A percentile compares a stretch with the other conserved stretches of the same genome.
Conservation (phyloP, 768 basidiomycete genomes). For the Tylopilus vinaceipallidus region DNA sequence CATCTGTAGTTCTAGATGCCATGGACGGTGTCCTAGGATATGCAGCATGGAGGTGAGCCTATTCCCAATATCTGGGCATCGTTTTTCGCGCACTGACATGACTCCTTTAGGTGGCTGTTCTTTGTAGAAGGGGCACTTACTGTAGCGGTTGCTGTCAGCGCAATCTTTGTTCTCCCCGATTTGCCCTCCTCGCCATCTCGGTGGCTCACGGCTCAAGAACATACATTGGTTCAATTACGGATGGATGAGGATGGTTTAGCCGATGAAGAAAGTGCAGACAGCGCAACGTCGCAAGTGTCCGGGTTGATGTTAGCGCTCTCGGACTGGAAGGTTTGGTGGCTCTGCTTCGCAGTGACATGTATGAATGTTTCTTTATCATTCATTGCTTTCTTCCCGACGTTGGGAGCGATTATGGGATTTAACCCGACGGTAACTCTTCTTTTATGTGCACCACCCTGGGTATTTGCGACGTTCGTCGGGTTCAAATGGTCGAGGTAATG, state of each 20-base stretch:
- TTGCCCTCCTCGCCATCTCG: constrained; percentile 57
- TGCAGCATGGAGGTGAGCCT: constrained; percentile 72
- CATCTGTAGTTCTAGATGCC: constrained; percentile 69
- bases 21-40: constrained; percentile 68
- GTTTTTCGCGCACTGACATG: not conserved
- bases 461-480: constrained; percentile 54
- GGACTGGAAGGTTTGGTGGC: constrained; percentile 83
- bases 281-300: constrained; percentile 40
- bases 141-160: constrained; percentile 44
- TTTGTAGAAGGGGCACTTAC: constrained; percentile 62
- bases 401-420: constrained; percentile 72
- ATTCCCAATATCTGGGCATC: not conserved
- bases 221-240: constrained; percentile 50
- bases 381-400: constrained; percentile 76
- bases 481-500: constrained; percentile 50
- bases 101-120: constrained; percentile 59
- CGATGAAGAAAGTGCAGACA: constrained; percentile 46
- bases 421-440: constrained; percentile 58
- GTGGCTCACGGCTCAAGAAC: constrained; percentile 61
- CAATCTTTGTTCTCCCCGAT: constrained; percentile 50
- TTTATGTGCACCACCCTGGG: constrained; percentile 76
- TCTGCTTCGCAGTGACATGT: constrained; percentile 60
- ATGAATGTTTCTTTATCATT: constrained; percentile 60
- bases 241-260: constrained; percentile 64
- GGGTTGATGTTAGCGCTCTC: constrained; percentile 56